Evolutionary conservation across 2,329 filamentous ascomycete genomes (phyloP), one percentile per base, ranked within the genome.

Genomic region (Penicillium expansum): DNA sequence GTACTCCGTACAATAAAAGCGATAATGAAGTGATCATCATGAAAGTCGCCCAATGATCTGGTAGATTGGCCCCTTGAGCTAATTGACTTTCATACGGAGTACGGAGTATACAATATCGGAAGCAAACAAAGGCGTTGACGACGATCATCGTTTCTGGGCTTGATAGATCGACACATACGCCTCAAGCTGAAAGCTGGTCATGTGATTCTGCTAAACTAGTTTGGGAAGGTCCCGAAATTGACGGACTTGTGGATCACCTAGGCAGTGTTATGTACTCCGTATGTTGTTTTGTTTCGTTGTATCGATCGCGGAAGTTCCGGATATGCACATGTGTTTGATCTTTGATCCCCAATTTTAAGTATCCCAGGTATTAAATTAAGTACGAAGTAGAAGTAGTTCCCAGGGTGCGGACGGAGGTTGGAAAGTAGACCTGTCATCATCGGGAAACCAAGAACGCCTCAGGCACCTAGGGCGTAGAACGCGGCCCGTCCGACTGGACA

Each of bases 71-170:
- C 32, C 33, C 33, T 27, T 41, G 27, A 27, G 48, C 18, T n/a
- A 8, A 24, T 52, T 41, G 29, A 27, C 27, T 11, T 20, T 4
- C 3, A 16, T 38, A 48, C n/a, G 18, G 10, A 18, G 10, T 24
- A 42, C 14, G 18, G 18, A 27, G 24, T 16, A 20, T 16, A 48
- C 16, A 37, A 27, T 14, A 41, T 27, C 8, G 5, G 16, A 45
- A 41, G 13, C 33, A 52, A 52, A 38, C 41, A 41, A 41, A 41
- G 33, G 30, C 27, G 33, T 39, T 37, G 48, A 29, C 41, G 48
- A 56, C 35, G 54, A 56, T 56, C 54, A 45, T 27, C 20, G 27
- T 35, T n/a, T 42, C 54, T 56, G 27, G 53, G 33, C 42, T 55
- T 22, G 33, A 52, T 33, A 9, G 54, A 56, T 52, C 54, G 29